phyloP scores from a whole-genome alignment of 306 rosid species.

The Pyrus pyrifolia region DNA sequence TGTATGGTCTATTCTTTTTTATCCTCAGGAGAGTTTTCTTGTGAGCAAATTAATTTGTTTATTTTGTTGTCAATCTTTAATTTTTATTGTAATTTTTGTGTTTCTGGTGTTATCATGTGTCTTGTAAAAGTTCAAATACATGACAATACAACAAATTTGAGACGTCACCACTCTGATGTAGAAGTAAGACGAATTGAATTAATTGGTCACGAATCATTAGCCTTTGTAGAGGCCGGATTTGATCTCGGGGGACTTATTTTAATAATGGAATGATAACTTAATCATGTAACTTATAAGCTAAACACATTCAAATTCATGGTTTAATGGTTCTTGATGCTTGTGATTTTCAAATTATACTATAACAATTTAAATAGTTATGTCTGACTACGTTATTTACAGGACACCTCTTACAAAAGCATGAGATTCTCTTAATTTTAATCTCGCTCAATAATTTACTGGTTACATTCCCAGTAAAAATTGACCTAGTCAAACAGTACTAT shows the following conservation, averaged over 20 bases:
- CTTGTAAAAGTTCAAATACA: too few species aligned
- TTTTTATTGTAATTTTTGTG: conserved; percentile 16
- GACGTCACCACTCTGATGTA: background rate
- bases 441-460: background rate
- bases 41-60: conserved; percentile 40
- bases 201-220: background rate
- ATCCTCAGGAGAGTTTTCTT: background rate
- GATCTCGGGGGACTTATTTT: too few species aligned
- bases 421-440: background rate
- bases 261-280: background rate
- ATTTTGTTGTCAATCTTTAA: conserved; percentile 31
- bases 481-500: background rate
- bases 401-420: background rate
- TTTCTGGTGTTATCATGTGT: background rate
- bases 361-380: too few species aligned
- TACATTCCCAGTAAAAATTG: too few species aligned
- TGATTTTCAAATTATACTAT: background rate
- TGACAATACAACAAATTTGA: too few species aligned
- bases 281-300: background rate
- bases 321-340: background rate
- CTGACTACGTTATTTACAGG: background rate
- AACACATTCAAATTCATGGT: background rate
- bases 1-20: background rate
- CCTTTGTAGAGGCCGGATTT: background rate
- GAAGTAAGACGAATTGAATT: background rate